phyloP scores from a whole-genome alignment of 805 yeast species.

The Teunomyces gatunensis region DNA sequence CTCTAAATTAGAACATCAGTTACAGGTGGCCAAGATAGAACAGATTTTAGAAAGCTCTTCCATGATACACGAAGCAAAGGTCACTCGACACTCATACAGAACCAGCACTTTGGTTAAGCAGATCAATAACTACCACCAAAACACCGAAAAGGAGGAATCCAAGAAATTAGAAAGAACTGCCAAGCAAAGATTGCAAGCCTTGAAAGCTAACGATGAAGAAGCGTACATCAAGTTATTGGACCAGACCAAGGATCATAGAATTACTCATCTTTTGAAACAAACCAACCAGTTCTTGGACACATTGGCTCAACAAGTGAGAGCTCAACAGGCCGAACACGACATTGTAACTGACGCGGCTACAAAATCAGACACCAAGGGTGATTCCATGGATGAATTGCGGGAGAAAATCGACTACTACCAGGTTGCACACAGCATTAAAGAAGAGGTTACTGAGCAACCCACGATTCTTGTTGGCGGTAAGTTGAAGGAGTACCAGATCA shows the following conservation, averaged over 20 bases:
- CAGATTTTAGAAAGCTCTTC: conserved; percentile 25
- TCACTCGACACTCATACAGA: conserved; percentile 23
- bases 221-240: conserved; percentile 80
- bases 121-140: conserved; percentile 48
- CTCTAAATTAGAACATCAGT: conserved; percentile 17
- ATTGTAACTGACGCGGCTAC: conserved; percentile 32
- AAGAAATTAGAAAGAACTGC: conserved; percentile 76
- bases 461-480: conserved; percentile 70
- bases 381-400: conserved; percentile 49
- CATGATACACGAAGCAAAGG: conserved; percentile 17
- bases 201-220: conserved; percentile 85
- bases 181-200: conserved; percentile 83
- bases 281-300: conserved; percentile 77
- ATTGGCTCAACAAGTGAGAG: conserved; percentile 74
- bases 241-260: conserved; percentile 84
- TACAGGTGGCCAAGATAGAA: conserved; percentile 25
- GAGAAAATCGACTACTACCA: conserved; percentile 77
- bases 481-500: conserved; percentile 71
- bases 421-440: conserved; percentile 75
- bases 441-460: conserved; percentile 66
- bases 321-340: conserved; percentile 59
- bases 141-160: conserved; percentile 71
- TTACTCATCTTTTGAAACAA: conserved; percentile 77
- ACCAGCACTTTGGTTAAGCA: conserved; percentile 28
- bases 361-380: conserved; percentile 32